Conservation (phyloP, 345 rosid species). For the Lenwebbia sp. region DNA sequence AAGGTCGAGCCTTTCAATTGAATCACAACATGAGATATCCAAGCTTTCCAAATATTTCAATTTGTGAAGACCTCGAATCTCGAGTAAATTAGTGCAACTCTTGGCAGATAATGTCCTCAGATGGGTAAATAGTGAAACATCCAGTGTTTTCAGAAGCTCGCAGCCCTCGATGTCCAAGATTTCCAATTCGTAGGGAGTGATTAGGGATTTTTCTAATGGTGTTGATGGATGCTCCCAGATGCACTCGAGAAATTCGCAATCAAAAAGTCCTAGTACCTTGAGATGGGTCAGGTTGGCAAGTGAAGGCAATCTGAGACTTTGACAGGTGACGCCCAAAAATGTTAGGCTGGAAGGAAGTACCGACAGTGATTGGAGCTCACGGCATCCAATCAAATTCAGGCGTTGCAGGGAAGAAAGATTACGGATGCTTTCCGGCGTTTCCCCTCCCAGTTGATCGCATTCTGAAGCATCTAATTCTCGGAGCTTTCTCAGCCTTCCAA, state of each 20-base stretch:
- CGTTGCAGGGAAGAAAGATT: no score
- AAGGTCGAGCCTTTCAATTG: not conserved
- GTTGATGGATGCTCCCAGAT: not conserved
- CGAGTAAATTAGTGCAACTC: not conserved
- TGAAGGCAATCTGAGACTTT: not conserved
- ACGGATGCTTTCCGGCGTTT: no score
- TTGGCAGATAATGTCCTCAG: rapidly evolving
- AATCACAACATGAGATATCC: rapidly evolving
- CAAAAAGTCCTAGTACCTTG: not conserved
- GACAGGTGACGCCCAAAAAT: not conserved
- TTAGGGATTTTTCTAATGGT: not conserved
- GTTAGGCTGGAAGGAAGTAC: not conserved
- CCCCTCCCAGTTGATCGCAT: no score
- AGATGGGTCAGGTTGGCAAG: not conserved
- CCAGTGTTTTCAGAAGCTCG: rapidly evolving
- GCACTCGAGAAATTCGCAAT: rapidly evolving
- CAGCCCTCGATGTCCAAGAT: not conserved
- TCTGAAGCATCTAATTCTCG: no score
- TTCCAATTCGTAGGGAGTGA: not conserved
- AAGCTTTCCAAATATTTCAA: not conserved
- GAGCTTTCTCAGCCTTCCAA: no score
- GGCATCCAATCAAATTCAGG: not conserved
- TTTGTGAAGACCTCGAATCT: not conserved
- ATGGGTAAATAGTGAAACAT: not conserved
- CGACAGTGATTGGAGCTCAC: not conserved